Evolutionary conservation across 164 flowering plant genomes (phyloP).

Genomic region (Vitis labrusca): DNA sequence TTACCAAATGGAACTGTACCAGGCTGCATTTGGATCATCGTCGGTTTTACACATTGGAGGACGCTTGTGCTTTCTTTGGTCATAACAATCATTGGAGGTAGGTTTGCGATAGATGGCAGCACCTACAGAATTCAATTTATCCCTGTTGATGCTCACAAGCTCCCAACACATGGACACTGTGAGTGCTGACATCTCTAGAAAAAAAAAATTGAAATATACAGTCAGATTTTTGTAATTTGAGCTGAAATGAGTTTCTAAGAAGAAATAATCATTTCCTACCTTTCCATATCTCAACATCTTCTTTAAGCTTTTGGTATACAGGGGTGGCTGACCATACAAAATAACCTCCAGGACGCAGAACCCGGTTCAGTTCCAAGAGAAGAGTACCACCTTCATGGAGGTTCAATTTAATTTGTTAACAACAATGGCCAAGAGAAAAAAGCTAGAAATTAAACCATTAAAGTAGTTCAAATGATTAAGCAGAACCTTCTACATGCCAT

Average conservation of each 20-base stretch:
- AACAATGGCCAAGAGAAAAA: background rate
- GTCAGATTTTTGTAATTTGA: background rate
- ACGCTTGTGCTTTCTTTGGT: constrained; percentile 45
- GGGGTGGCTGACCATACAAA: constrained; percentile 99
- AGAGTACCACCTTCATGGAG: constrained; percentile 67
- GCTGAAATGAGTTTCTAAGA: too few relatives aligned
- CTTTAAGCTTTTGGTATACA: constrained; percentile 75
- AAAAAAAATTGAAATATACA: background rate
- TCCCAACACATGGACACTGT: constrained; percentile 84
- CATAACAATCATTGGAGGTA: constrained; percentile 64
- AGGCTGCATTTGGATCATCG: constrained; percentile 85
- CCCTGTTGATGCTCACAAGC: constrained; percentile 63
- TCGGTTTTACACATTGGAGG: constrained; percentile 78
- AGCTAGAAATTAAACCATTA: background rate
- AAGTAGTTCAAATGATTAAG: background rate
- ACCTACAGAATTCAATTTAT: constrained; percentile 53
- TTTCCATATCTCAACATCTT: constrained; percentile 89
- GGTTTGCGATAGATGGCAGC: constrained; percentile 81
- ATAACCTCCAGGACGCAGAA: constrained; percentile 85
- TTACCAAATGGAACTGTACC: constrained; percentile 35
- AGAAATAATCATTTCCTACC: constrained; percentile 36
- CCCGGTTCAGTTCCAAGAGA: constrained; percentile 86
- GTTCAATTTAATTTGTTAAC: background rate
- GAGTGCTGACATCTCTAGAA: constrained; percentile 62
- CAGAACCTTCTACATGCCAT: constrained; percentile 80